These are phyloP conservation scores for Chionographis japonica DNA, from an alignment of 106 monocot genomes.

Conservation along the genomic window DNA sequence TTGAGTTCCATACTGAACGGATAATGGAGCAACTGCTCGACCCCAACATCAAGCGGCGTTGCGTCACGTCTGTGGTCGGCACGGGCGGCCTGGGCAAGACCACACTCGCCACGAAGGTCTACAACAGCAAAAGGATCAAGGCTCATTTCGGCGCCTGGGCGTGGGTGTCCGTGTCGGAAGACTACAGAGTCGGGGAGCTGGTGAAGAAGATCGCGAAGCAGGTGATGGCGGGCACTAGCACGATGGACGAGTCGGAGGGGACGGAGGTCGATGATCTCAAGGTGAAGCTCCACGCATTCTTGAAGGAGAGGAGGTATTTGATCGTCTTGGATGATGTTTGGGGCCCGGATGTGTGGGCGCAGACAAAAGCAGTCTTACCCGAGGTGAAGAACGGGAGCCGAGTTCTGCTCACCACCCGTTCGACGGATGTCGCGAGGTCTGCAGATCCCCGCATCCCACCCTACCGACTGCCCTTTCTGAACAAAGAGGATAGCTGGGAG, in stretches of 20 bases:
- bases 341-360: constrained; percentile 14
- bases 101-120: constrained; percentile 22
- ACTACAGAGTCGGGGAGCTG: constrained; percentile 2
- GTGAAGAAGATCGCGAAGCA: background rate
- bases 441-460: constrained; percentile 9
- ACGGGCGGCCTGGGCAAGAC: constrained; percentile 26
- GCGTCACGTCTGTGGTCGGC: background rate
- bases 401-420: constrained; percentile 14
- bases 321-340: constrained; percentile 37
- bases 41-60: background rate
- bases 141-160: background rate
- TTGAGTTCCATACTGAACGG: constrained; percentile 5
- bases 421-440: constrained; percentile 14
- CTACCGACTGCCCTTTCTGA: constrained; percentile 17
- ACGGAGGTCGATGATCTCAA: background rate
- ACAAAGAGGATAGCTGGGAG: constrained; percentile 26
- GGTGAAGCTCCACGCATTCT: background rate
- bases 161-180: constrained; percentile 15
- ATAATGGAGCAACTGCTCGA: constrained; percentile 3
- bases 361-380: constrained; percentile 14
- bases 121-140: background rate
- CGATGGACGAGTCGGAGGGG: background rate
- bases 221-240: background rate
- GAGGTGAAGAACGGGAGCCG: constrained; percentile 7
- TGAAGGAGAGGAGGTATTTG: constrained; percentile 17